Evolutionary conservation across 2,329 filamentous ascomycete species (phyloP), one percentile per base, ranked within the genome.

Genomic region (Pyrenophora graminea): DNA sequence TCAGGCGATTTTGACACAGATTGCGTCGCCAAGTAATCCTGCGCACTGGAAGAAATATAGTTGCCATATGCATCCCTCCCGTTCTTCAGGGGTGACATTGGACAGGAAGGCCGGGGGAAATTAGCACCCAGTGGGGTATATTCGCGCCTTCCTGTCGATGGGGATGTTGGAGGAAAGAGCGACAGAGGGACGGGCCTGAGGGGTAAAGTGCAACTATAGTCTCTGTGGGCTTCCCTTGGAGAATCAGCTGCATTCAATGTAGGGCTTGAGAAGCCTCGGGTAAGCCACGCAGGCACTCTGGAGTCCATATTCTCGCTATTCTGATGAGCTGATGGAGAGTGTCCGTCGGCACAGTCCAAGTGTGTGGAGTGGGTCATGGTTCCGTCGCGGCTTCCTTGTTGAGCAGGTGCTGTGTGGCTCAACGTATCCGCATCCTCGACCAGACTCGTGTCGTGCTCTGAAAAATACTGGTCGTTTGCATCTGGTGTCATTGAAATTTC

Each of bases 31-130:
- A 45, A 31, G 9, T 56, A 53, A 17, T 60, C 49, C 7, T 21
- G 47, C n/a, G 13, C 41, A 17, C 52, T 56, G 6, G 57, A 58
- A 25, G 52, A 32, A 27, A 56, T 58, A 19, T 46, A 47, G 17
- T 60, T 60, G 10, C 57, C 57, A 33, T 58, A 58, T 19, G 27
- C 42, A 25, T 60, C 50, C 18, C 57, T 48, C 15, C 57, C 57
- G 25, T 60, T 60, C 13, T 48, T 44, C 32, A 56, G 15, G 4
- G 53, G 56, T 9, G 53, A 56, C 23, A 56, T 6, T 19, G 55
- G 55, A 21, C 34, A 49, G 6, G 31, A 3, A 19, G 45, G 32
- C 13, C 17, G 32, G 13, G 38, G 13, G 12, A 55, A 23, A 27
- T 45, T 43, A 9, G 42, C 45, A 1, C 33, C 7, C 7, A 40